phyloP scores from a whole-genome alignment of 768 basidiomycete genomes.

The Suillus decipiens region DNA sequence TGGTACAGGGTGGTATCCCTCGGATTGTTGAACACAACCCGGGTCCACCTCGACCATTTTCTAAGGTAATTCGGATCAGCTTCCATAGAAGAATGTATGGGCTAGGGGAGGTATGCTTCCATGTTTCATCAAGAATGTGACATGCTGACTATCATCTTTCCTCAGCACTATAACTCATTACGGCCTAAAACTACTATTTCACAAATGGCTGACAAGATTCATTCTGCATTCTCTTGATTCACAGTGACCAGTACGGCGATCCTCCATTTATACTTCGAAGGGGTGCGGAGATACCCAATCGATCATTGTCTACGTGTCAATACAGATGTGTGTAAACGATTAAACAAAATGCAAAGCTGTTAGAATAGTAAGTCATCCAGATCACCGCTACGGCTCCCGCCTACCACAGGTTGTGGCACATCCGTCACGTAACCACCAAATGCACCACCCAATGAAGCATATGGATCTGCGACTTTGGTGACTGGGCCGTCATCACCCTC shows the following conservation, averaged over 20 bases:
- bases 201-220: conserved; percentile 33
- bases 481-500: conserved; percentile 41
- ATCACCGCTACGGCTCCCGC: conserved; percentile 43
- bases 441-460: conserved; percentile 77
- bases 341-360: conserved; percentile 14
- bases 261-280: conserved; percentile 1
- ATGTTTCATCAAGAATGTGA: background rate
- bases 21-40: conserved; percentile 84
- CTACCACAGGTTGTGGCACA: conserved; percentile 63
- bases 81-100: conserved; percentile 96
- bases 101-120: conserved; percentile 79
- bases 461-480: conserved; percentile 58
- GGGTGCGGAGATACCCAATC: background rate
- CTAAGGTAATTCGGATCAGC: conserved; percentile 68
- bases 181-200: conserved; percentile 48
- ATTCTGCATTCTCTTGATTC: conserved; percentile 30
- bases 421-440: conserved; percentile 76
- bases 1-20: conserved; percentile 83
- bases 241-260: background rate
- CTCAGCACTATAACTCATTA: conserved; percentile 87
- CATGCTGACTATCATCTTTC: conserved; percentile 12
- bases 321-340: background rate
- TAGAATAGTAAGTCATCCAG: conserved; percentile 73
- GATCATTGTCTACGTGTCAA: conserved; percentile 9
- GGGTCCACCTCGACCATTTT: conserved; percentile 31